Evolutionary conservation across 1,284 basidiomycete species (phyloP).

Genomic region (Pseudomicrostroma phylloplanum): DNA sequence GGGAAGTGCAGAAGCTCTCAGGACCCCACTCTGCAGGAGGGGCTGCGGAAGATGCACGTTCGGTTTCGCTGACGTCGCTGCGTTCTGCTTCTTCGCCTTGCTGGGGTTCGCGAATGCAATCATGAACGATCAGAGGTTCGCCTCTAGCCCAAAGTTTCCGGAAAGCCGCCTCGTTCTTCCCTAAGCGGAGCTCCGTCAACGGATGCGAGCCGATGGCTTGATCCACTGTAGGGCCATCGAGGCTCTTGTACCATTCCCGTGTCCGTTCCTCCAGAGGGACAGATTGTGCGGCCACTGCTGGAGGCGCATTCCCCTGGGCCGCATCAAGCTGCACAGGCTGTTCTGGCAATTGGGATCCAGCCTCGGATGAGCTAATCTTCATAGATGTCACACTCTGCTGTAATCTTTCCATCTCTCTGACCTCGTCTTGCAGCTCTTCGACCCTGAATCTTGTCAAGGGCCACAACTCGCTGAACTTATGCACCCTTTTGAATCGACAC

Average conservation of each 20-base stretch:
- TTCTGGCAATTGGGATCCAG: too few species aligned
- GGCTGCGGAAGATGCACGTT: background rate
- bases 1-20: background rate
- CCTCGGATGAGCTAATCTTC: too few species aligned
- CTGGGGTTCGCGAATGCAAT: conserved; percentile 51
- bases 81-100: conserved; percentile 39
- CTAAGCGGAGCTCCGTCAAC: conserved; percentile 14
- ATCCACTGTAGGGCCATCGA: background rate
- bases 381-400: too few species aligned
- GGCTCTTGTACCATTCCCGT: background rate
- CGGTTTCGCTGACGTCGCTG: background rate
- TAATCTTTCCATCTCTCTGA: conserved; percentile 56
- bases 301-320: too few species aligned
- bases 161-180: conserved; percentile 18
- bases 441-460: conserved; percentile 67
- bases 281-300: too few species aligned
- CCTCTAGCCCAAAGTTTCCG: conserved; percentile 25
- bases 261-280: too few species aligned
- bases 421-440: conserved; percentile 61
- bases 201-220: conserved; percentile 13
- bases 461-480: conserved; percentile 60
- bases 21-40: conserved; percentile 1
- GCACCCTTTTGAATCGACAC: conserved; percentile 15
- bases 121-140: conserved; percentile 30
- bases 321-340: too few species aligned